Conservation (phyloP, 2,329 filamentous ascomycete species). For the Colletotrichum eremochloae region DNA sequence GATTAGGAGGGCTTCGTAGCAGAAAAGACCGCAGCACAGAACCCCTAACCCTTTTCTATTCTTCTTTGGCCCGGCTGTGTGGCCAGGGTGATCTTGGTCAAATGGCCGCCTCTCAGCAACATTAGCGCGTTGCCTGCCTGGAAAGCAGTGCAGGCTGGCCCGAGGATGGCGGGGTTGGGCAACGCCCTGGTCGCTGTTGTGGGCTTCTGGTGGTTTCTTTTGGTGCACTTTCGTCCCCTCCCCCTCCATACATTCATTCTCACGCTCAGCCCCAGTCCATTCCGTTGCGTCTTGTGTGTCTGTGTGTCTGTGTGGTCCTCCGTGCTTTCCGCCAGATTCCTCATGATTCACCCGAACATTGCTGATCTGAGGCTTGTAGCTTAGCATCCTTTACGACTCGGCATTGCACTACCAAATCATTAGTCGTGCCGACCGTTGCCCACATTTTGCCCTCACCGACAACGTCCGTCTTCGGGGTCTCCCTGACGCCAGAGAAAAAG, state of each 20-base stretch:
- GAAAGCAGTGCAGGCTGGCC: conserved; percentile 8
- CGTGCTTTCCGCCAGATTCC: conserved; percentile 16
- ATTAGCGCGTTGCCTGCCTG: conserved; percentile 4
- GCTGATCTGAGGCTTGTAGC: conserved; percentile 40
- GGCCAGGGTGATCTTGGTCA: not conserved
- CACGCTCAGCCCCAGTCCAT: not conserved
- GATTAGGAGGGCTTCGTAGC: not conserved
- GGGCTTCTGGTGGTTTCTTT: conserved; percentile 11
- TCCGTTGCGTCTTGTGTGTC: not conserved
- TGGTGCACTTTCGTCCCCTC: not conserved
- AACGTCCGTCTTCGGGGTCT: conserved; percentile 18
- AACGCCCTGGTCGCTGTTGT: conserved; percentile 16
- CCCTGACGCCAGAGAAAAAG: conserved; percentile 22
- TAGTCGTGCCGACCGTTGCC: conserved; percentile 14
- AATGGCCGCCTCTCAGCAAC: not conserved
- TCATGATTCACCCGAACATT: conserved; percentile 32
- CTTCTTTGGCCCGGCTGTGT: not conserved
- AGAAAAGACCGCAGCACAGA: not conserved
- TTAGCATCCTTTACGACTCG: conserved; percentile 14
- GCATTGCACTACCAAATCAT: conserved; percentile 10
- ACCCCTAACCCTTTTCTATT: not conserved
- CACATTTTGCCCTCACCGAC: conserved; percentile 30
- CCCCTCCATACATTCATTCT: not conserved
- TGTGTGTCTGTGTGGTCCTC: conserved; percentile 25
- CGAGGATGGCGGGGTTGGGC: conserved; percentile 22